Percentiles rank a stretch among this genome's conserved stretches.
phyloP scores from a whole-genome alignment of 2,329 filamentous ascomycete genomes.

The Stachybotrys chlorohalonatus region DNA sequence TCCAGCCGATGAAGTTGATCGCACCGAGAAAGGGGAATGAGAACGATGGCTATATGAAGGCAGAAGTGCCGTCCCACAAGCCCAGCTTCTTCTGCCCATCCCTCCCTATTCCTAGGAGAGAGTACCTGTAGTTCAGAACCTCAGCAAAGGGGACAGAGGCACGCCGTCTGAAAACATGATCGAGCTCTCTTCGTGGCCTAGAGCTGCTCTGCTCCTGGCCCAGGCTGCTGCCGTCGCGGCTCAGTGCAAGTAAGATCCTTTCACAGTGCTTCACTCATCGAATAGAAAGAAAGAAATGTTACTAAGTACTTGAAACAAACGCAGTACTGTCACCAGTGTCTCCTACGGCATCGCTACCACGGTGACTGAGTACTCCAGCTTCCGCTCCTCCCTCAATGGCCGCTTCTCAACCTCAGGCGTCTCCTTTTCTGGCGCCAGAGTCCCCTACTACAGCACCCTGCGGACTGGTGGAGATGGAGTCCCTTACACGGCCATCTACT shows the following conservation, averaged over 20 bases:
- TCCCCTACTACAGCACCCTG: slow-evolving; percentile 1
- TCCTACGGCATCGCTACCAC: background rate
- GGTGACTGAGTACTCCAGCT: background rate
- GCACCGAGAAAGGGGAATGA: background rate
- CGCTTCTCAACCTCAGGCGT: background rate
- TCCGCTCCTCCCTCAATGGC: background rate
- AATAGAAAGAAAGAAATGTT: background rate
- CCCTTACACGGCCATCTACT: background rate
- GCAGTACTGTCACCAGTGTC: background rate
- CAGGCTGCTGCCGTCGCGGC: background rate
- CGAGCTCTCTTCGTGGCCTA: background rate
- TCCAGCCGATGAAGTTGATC: background rate
- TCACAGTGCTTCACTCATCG: background rate
- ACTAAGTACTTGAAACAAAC: background rate
- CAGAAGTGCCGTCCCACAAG: background rate
- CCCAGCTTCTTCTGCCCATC: background rate
- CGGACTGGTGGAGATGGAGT: background rate
- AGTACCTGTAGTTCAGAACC: no score
- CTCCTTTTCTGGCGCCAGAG: background rate
- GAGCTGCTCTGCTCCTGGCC: background rate
- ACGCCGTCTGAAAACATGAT: background rate
- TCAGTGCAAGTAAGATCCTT: background rate
- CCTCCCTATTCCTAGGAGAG: no score
- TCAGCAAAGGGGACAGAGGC: background rate
- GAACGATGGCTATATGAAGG: background rate